Base-by-base conservation (phyloP, 345 rosid species). In the Kernera saxatilis region DNA sequence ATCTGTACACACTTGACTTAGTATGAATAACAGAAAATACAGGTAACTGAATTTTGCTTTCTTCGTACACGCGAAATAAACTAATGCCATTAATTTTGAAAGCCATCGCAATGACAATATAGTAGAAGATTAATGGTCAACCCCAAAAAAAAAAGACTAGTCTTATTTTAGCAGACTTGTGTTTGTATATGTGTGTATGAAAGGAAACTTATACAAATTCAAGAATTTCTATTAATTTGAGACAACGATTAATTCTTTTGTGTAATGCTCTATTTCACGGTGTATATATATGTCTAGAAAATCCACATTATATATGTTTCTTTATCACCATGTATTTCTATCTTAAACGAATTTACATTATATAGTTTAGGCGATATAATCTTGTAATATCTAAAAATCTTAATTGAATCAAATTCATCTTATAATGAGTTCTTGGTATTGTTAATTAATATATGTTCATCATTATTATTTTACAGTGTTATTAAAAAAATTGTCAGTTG, bases 81-180 rank as follows among this genome's bases (percentile, higher is more conserved):
- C 1, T 17, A 30, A 40, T 50, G 55, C 27, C 14, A 32, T 33
- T 62, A 14, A 72, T 72, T n/a, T 9, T 29, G 14, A 49, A 39
- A 57, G 67, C 54, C 67, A 74, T 33, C 57, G 56, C 40, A 32
- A 40, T 59, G 72, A 48, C 25, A 27, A 18, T 29, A 30, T 33
- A 29, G 5, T 25, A 35, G 41, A 66, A 66, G 68, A 74, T n/a
- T n/a, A n/a, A 67, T 22, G 32, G 62, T 67, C 68, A 49, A 57
- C 27, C 36, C 13, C 3, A 2, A 59, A 71, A 53, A 71, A 53
- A 50, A 18, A 56, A 13, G 45, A 51, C 22, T 39, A 57, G 46
- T 66, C 72, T 56, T 73, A 18, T 23, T 63, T 53, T 18, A 41
- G 48, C 11, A 41, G 63, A 63, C 12, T 63, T 52, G 44, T 51